Evolutionary conservation across 2,329 filamentous ascomycete genomes (phyloP).

Genomic region (Stylonectria norvegica): DNA sequence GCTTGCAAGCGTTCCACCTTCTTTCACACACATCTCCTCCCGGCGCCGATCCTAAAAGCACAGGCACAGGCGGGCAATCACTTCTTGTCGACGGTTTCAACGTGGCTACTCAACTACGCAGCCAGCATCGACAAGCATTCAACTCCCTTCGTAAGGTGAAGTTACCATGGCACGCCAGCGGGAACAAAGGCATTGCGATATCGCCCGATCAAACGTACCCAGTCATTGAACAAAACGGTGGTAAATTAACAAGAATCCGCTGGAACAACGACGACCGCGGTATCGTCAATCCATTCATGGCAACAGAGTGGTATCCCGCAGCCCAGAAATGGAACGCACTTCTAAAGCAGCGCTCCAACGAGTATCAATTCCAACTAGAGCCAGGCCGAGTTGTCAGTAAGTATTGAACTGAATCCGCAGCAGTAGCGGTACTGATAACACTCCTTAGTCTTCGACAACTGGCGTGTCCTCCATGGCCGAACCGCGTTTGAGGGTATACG

Average conservation of each 20-base stretch:
- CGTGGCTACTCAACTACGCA: constrained; percentile 59
- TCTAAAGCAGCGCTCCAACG: constrained; percentile 58
- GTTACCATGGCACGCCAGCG: constrained; percentile 81
- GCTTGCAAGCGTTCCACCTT: constrained; percentile 89
- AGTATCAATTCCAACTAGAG: constrained; percentile 77
- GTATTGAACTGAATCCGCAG: constrained; percentile 28
- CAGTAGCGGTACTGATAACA: constrained; percentile 11
- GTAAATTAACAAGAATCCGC: constrained; percentile 57
- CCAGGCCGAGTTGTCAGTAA: constrained; percentile 75
- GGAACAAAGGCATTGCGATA: constrained; percentile 80
- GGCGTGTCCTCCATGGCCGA: constrained; percentile 87
- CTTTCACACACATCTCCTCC: constrained; percentile 62
- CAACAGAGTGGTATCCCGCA: constrained; percentile 72
- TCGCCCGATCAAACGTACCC: constrained; percentile 67
- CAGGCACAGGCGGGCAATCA: constrained; percentile 64
- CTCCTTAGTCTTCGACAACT: constrained; percentile 82
- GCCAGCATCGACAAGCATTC: constrained; percentile 55
- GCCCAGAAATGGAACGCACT: constrained; percentile 72
- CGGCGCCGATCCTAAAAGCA: constrained; percentile 30
- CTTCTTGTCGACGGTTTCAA: constrained; percentile 84
- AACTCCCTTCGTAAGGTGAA: constrained; percentile 51
- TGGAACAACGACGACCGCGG: constrained; percentile 95
- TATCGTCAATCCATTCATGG: constrained; percentile 41
- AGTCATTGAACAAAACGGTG: constrained; percentile 61
- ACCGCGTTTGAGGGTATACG: constrained; percentile 78